A percentile compares a stretch with the other conserved stretches of the same genome.
Evolutionary conservation across 2,329 filamentous ascomycete genomes (phyloP).

Genomic region (Allantophomopsis cytisporea): DNA sequence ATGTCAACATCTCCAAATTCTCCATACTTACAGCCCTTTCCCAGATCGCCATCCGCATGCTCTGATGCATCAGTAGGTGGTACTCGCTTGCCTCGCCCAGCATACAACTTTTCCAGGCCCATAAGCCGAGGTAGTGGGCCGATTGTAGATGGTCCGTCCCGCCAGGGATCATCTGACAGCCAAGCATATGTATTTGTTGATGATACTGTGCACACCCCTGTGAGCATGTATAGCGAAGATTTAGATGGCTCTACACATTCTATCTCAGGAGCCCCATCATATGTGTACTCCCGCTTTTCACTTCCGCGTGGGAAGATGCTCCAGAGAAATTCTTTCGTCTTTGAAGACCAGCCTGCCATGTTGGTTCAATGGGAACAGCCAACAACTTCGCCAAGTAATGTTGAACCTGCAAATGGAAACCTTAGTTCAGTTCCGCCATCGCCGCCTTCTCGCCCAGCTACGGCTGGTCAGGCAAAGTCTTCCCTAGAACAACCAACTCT

Average conservation of each 20-base stretch:
- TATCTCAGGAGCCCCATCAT: constrained; percentile 48
- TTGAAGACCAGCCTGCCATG: constrained; percentile 35
- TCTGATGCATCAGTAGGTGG: constrained; percentile 63
- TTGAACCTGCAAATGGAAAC: constrained; percentile 27
- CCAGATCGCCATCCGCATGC: constrained; percentile 70
- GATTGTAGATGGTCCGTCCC: constrained; percentile 38
- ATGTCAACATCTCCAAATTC: constrained; percentile 50
- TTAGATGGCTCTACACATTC: constrained; percentile 41
- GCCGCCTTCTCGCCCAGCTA: constrained; percentile 45
- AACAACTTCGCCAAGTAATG: constrained; percentile 23
- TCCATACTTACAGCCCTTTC: constrained; percentile 45
- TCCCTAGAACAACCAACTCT: background rate
- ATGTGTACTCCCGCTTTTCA: constrained; percentile 75
- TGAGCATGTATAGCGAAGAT: constrained; percentile 59
- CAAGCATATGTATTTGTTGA: constrained; percentile 52
- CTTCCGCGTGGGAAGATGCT: constrained; percentile 73
- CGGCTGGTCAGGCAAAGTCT: constrained; percentile 13
- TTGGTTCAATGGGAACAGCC: constrained; percentile 54
- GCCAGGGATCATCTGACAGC: constrained; percentile 54
- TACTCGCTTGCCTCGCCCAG: constrained; percentile 48
- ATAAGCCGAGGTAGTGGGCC: constrained; percentile 61
- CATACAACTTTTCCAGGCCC: constrained; percentile 90
- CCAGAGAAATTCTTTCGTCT: constrained; percentile 50
- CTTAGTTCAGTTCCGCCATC: constrained; percentile 41
- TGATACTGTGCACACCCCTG: constrained; percentile 53